These are phyloP conservation scores for Chlorella variabilis DNA, from an alignment of 163 green algal species.

Conservation along the genomic window DNA sequence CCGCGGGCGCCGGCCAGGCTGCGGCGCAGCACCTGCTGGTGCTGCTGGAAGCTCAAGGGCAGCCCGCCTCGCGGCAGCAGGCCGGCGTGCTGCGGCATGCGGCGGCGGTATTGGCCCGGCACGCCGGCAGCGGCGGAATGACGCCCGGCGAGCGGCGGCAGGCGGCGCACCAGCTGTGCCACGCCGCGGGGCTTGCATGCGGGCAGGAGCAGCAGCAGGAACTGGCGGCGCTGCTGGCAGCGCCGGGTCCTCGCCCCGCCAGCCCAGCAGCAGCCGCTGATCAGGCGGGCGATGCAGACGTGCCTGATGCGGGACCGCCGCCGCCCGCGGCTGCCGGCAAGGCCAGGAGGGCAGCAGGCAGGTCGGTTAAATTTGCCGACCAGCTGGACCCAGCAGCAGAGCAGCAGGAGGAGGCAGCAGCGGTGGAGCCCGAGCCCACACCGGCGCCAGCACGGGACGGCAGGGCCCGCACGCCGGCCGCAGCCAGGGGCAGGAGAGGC, in stretches of 20 bases:
- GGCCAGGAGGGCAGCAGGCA: background rate
- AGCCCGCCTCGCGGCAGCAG: conserved; percentile 14
- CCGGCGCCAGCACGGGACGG: background rate
- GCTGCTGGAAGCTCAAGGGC: background rate
- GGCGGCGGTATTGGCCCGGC: background rate
- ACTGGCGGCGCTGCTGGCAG: conserved; percentile 25
- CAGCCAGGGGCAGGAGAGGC: background rate
- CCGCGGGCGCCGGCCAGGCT: background rate
- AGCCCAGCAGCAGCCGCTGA: background rate
- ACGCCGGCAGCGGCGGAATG: conserved; percentile 1
- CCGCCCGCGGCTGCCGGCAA: background rate
- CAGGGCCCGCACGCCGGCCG: background rate
- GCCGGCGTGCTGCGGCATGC: conserved; percentile 4
- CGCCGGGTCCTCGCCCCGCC: background rate
- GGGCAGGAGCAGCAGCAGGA: conserved; percentile 29
- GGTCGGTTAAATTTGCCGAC: conserved; percentile 40
- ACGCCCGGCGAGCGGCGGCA: conserved; percentile 39
- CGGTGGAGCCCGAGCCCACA: background rate
- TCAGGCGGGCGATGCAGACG: background rate
- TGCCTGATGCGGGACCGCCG: background rate
- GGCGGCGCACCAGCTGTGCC: conserved; percentile 39
- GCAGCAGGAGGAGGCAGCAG: background rate
- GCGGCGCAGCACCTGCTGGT: conserved; percentile 3
- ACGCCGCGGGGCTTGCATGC: conserved; percentile 2
- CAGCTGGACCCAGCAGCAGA: conserved; percentile 8